Evolutionary conservation across 2,329 filamentous ascomycete species (phyloP).

Genomic region (Tothia fuscella): DNA sequence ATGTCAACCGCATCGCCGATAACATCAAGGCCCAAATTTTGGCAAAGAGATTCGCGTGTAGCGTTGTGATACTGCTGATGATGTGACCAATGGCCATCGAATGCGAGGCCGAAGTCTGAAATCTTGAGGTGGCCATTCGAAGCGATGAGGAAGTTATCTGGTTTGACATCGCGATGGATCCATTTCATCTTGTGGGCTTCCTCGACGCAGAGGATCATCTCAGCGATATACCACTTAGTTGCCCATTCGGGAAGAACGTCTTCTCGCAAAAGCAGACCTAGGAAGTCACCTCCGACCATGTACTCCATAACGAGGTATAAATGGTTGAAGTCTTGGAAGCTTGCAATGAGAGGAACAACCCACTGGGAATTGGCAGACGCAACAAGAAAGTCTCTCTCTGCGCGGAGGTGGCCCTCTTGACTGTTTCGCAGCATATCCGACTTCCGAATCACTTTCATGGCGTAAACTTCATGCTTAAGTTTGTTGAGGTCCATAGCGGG

Average conservation of each 20-base stretch:
- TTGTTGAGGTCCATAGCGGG: not conserved
- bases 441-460: conserved; percentile 96
- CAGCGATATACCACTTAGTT: conserved; percentile 78
- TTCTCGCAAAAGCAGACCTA: conserved; percentile 74
- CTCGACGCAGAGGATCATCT: conserved; percentile 93
- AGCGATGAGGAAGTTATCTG: conserved; percentile 90
- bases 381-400: conserved; percentile 85
- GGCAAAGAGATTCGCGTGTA: conserved; percentile 66
- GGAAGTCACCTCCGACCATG: conserved; percentile 92
- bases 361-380: conserved; percentile 75
- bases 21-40: conserved; percentile 62
- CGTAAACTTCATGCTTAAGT: conserved; percentile 51
- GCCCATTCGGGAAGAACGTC: conserved; percentile 69
- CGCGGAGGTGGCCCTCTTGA: conserved; percentile 84
- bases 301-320: conserved; percentile 97
- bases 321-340: conserved; percentile 75
- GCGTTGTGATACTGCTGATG: conserved; percentile 77
- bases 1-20: conserved; percentile 56
- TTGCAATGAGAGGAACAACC: conserved; percentile 78
- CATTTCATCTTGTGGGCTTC: conserved; percentile 78
- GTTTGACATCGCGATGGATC: conserved; percentile 94
- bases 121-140: conserved; percentile 86
- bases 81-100: conserved; percentile 91
- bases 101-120: conserved; percentile 90
- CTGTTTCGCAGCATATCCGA: conserved; percentile 82